Conservation (phyloP, 257 asterid genomes). For the Nicotiana tabacum region DNA sequence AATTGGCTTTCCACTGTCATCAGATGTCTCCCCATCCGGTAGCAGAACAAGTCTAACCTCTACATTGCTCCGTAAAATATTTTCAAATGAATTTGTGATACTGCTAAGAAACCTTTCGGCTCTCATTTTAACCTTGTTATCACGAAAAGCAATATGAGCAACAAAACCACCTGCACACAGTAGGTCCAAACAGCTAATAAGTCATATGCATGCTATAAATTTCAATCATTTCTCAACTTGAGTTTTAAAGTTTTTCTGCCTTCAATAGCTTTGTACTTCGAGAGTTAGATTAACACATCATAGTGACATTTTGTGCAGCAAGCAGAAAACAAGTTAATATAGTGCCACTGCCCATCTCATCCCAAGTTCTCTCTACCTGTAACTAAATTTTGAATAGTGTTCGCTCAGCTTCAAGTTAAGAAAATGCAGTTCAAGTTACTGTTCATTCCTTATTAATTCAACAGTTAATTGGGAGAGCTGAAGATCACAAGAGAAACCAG, state of each 20-base stretch:
- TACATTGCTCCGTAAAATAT: conserved; percentile 64
- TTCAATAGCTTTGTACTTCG: background rate
- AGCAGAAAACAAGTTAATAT: background rate
- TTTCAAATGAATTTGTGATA: conserved; percentile 81
- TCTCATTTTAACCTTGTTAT: conserved; percentile 60
- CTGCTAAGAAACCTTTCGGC: conserved; percentile 95
- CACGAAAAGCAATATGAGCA: conserved; percentile 74
- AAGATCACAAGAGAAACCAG: background rate
- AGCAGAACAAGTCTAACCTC: conserved; percentile 69
- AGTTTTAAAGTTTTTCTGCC: background rate
- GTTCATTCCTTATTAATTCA: background rate
- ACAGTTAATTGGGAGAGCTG: background rate
- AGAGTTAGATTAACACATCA: background rate
- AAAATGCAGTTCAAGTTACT: background rate
- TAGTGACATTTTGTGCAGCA: background rate
- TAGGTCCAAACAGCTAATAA: background rate
- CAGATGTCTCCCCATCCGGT: conserved; percentile 24
- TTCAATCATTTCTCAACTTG: background rate
- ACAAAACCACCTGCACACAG: conserved; percentile 64
- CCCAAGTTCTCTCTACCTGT: background rate
- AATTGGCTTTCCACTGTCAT: conserved; percentile 14
- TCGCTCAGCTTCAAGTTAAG: background rate
- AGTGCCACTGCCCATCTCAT: background rate
- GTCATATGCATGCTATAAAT: background rate
- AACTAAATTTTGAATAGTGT: background rate